Evolutionary conservation across 345 rosid species (phyloP).

Genomic region (Bruguiera gymnorhiza): DNA sequence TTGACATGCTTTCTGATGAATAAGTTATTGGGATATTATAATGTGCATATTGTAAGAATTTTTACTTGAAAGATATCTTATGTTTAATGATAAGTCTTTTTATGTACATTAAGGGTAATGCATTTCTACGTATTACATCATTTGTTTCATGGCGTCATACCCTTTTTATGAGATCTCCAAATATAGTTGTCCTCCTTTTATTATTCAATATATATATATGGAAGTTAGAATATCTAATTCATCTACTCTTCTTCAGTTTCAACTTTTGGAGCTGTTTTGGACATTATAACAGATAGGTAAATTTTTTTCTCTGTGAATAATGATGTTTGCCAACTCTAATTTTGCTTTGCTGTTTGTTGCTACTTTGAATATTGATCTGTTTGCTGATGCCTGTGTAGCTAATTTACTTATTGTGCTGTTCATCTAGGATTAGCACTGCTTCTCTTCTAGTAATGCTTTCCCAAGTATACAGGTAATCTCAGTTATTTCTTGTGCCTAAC

Average conservation of each 20-base stretch:
- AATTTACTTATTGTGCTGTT: conserved; percentile 17
- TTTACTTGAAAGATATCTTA: conserved; percentile 3
- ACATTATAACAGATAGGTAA: conserved; percentile 97
- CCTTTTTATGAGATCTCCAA: too few species aligned
- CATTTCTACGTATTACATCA: not conserved
- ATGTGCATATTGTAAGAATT: not conserved
- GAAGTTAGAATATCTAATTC: conserved; percentile 14
- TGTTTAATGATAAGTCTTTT: not conserved
- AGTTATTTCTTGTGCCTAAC: not conserved
- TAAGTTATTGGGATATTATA: too few species aligned
- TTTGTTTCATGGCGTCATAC: too few species aligned
- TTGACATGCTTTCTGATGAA: not conserved
- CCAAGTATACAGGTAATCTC: conserved; percentile 65
- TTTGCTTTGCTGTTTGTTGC: not conserved
- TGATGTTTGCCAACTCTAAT: not conserved
- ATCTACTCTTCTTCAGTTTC: conserved; percentile 52
- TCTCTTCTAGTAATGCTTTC: conserved; percentile 88
- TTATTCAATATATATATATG: too few species aligned
- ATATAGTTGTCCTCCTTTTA: too few species aligned
- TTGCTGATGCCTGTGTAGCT: conserved; percentile 3
- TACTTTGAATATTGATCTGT: not conserved
- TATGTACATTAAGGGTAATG: not conserved
- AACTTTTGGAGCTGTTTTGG: conserved; percentile 94
- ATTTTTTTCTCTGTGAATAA: not conserved
- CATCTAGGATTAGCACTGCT: conserved; percentile 89